Base-by-base conservation (phyloP, 2,329 filamentous ascomycete species). In the Hypomyces rosellus region DNA sequence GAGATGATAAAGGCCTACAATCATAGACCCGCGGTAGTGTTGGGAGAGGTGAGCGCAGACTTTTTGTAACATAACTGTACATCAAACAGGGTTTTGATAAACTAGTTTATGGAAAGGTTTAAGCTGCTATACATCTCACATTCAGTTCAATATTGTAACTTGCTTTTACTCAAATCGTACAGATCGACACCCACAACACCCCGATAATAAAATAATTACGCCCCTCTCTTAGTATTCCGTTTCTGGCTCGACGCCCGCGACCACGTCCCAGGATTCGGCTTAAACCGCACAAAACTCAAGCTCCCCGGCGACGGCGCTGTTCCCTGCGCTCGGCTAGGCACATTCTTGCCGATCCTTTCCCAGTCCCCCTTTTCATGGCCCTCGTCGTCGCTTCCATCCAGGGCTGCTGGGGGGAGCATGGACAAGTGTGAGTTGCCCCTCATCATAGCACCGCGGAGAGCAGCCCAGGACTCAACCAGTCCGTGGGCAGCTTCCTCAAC, bases 401-500 rank as follows among this genome's bases (percentile, higher is more conserved):
- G 41, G 4, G 61, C 61, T 5, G 67, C 53, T 1, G 59, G 52
- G n/a, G 66, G 64, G 14, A 68, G 49, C 56, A 61, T 55, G 5
- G 58, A 40, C 25, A 59, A 13, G 16, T 61, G 51, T 12, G 53
- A 55, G 20, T 59, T 59, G 1, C 61, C 61, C 53, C 65, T 72
- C 48, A 65, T 60, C 63, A 71, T 63, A 11, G 65, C 68, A 6
- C 65, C 66, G 34, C 65, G 63, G 0, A 71, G 59, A 3, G 78
- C 80, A 0, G 76, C 74, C 77, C 81, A 83, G 16, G 77, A 80
- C 62, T 84, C 82, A 8, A 84, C 75, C 38, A 80, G 71, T 1
- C 79, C 81, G 43, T 69, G 73, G 50, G 69, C 71, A 1, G 81
- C 80, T 54, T 83, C 76, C 13, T 76, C 71, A 0, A 76, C 71